phyloP scores from a whole-genome alignment of 805 yeast species.

The Starmerella cellae region DNA sequence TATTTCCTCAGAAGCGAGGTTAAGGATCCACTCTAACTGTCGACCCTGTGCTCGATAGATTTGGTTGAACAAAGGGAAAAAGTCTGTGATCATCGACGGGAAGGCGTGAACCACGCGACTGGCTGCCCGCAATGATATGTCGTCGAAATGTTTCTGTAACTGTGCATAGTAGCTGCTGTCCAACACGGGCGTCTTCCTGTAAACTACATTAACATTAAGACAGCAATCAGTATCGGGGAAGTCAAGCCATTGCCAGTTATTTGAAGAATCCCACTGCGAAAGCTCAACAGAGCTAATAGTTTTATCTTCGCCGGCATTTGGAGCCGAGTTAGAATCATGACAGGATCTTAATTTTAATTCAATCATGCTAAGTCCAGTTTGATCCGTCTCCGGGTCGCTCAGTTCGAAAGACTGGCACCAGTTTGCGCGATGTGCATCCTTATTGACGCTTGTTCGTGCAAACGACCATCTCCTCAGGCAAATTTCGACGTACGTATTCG shows the following conservation, averaged over 20 bases:
- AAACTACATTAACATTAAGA: neutral
- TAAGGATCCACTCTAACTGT: constrained; percentile 61
- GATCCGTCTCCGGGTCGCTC: constrained; percentile 34
- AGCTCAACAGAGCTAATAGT: constrained; percentile 8
- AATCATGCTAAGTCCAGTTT: neutral
- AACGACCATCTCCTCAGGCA: constrained; percentile 59
- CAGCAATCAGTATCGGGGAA: neutral
- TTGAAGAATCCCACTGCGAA: neutral
- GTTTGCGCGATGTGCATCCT: constrained; percentile 46
- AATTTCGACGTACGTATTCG: constrained; percentile 50
- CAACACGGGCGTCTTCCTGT: constrained; percentile 21
- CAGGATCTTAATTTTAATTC: neutral
- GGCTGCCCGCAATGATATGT: constrained; percentile 29
- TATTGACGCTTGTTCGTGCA: constrained; percentile 58
- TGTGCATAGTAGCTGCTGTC: constrained; percentile 47
- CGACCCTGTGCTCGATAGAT: constrained; percentile 57
- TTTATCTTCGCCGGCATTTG: neutral
- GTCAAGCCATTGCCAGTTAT: constrained; percentile 1
- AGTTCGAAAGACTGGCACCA: constrained; percentile 69
- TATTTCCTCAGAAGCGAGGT: constrained; percentile 56
- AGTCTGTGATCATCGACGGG: constrained; percentile 7
- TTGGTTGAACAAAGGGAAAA: constrained; percentile 41
- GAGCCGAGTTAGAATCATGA: too few species aligned
- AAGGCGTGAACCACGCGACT: constrained; percentile 24
- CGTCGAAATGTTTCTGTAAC: constrained; percentile 45